Base-by-base conservation (phyloP, 1,284 basidiomycete genomes). In the Tylopilus orsonianus region DNA sequence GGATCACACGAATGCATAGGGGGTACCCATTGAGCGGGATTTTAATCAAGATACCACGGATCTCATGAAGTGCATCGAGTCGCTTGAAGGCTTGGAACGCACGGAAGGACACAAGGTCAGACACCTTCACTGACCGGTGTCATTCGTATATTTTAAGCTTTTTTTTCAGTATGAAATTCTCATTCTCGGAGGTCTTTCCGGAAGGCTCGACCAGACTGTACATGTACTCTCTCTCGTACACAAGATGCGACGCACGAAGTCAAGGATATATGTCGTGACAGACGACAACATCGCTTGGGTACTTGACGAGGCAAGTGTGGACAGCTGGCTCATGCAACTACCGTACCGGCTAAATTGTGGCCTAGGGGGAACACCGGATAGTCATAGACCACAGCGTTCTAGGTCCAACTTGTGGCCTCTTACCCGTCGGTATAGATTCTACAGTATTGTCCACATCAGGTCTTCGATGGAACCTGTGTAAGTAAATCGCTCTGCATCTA, bases 271-370 rank as follows among this genome's bases (percentile, higher is more conserved):
- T 64, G 90, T 82, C 0, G 74, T 96, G 2, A 91, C 91, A 8
- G 90, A 93, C 47, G 91, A 95, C 45, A 93, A 87, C 57, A 73
- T 94, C 8, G 91, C 87, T 3, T 97, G 95, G 90, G 83, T 96
- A 0, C 75, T 99, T 1, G 83, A 91, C 54, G 67, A 74, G 52
- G 93, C 92, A 57, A 60, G 80, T 70, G 12, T 40, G 16, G 7
- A 41, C 24, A n/a, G n/a, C 34, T 35, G 13, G n/a, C 12, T 42
- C 5, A 29, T 20, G 5, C 26, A 26, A 13, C 13, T 8, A 12
- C 24, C 14, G 5, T 27, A n/a, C 8, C 14, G 8, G 29, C 41
- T 57, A 35, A 56, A 30, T 35, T 20, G 18, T 42, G 13, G n/a
- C 53, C 29, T 52, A 94, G 87, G 94, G 94, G 9, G 77, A 85